These are phyloP conservation scores for Botrytis porri DNA, from an alignment of 2,329 filamentous ascomycete species.

Conservation along the genomic window DNA sequence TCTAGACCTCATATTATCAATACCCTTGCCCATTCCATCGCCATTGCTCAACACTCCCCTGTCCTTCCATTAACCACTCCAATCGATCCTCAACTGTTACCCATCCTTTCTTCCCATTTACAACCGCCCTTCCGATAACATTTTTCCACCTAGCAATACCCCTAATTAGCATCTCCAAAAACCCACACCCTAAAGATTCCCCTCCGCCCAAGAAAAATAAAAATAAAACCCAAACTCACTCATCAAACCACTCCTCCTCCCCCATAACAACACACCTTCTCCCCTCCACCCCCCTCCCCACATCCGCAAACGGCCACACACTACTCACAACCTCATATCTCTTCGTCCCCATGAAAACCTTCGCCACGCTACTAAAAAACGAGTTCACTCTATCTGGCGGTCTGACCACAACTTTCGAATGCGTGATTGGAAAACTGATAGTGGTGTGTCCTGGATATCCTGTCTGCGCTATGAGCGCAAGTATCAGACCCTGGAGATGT, in stretches of 20 bases:
- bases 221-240: background rate
- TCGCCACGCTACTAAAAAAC: constrained; percentile 52
- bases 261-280: constrained; percentile 48
- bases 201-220: too few relatives aligned
- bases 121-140: constrained; percentile 43
- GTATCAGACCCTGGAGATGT: constrained; percentile 54
- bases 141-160: constrained; percentile 46
- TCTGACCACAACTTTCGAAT: constrained; percentile 49
- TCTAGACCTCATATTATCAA: background rate
- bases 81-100: constrained; percentile 36
- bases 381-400: constrained; percentile 44
- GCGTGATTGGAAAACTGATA: constrained; percentile 50
- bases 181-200: background rate
- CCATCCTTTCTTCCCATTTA: constrained; percentile 32
- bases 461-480: constrained; percentile 49
- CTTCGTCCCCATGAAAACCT: constrained; percentile 51
- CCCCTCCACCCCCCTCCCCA: constrained; percentile 44
- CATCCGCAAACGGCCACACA: constrained; percentile 56
- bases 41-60: constrained; percentile 21
- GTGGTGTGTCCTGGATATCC: constrained; percentile 50
- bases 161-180: constrained; percentile 12
- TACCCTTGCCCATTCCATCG: background rate
- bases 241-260: constrained; percentile 54
- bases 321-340: constrained; percentile 55
- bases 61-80: constrained; percentile 35